Base-by-base conservation (phyloP, 2,329 filamentous ascomycete species). In the Talaromyces atroroseus region DNA sequence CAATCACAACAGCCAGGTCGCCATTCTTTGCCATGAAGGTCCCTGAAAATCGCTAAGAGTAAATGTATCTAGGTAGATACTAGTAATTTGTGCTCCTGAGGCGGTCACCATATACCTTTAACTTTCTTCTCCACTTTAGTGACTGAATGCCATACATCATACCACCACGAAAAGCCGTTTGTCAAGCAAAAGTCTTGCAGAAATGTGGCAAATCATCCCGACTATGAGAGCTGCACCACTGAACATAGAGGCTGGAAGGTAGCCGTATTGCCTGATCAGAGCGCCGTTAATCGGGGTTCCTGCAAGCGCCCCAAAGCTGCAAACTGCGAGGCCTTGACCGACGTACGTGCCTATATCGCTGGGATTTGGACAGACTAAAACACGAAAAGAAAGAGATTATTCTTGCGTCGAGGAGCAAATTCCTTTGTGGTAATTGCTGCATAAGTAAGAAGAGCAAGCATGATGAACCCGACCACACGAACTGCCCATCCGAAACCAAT, bases 401-500 rank as follows among this genome's bases (percentile, higher is more conserved):
- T 60, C 23, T 64, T 59, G 14, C 64, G 59, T 12, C 62, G 62
- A 2, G 64, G 64, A 1, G 63, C 44, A 3, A 62, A 62, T n/a
- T 59, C 49, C 34, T 51, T 59, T 34, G 63, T 60, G 23, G 32
- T 58, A 2, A 74, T 7, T 38, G 62, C 64, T 2, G 77, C 67
- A 52, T 80, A 74, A 10, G 66, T 45, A 24, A 79, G 60, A 6
- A 78, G 57, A 0, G 74, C 74, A 3, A 79, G 56, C 57, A 78
- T 75, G 54, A 78, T 61, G 57, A 82, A 82, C 2, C 73, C 80
- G 23, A 79, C 71, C 45, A 80, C 68, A 2, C 80, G 70, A 0
- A 81, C 72, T 0, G 78, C 71, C 80, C 80, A 82, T 24, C 72
- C 76, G 56, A 81, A 75, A 8, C 72, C 70, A 38, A 82, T 60